Conservation (phyloP, 1,284 basidiomycete species). For the Cutaneotrichosporon curvatum region DNA sequence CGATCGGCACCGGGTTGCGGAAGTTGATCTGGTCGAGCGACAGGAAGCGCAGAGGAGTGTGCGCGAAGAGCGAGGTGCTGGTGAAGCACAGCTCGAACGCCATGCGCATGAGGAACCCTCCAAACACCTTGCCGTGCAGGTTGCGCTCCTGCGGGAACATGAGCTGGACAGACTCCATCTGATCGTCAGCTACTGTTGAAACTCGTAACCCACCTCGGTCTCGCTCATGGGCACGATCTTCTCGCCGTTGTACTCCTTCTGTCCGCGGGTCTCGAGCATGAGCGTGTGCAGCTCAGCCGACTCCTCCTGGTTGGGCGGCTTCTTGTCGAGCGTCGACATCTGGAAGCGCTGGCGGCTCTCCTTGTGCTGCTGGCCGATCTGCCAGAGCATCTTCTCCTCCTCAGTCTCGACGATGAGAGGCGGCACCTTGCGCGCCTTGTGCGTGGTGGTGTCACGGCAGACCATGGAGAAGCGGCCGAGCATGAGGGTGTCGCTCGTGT, state of each 20-base stretch:
- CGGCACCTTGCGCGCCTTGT: conserved; percentile 60
- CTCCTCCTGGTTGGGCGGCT: conserved; percentile 65
- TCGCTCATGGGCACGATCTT: conserved; percentile 39
- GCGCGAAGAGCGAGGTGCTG: conserved; percentile 64
- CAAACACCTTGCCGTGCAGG: conserved; percentile 73
- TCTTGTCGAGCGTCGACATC: conserved; percentile 57
- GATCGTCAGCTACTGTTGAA: not conserved
- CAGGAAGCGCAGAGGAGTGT: conserved; percentile 61
- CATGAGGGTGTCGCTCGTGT: conserved; percentile 51
- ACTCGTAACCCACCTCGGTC: conserved; percentile 28
- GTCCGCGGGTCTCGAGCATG: conserved; percentile 52
- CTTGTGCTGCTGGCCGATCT: conserved; percentile 62
- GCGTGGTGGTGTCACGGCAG: conserved; percentile 62
- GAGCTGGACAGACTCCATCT: conserved; percentile 42
- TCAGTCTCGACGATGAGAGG: conserved; percentile 55
- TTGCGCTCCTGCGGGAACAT: conserved; percentile 84
- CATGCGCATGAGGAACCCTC: conserved; percentile 59
- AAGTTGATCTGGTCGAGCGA: conserved; percentile 73
- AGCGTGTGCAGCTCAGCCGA: conserved; percentile 61
- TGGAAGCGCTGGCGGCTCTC: conserved; percentile 53
- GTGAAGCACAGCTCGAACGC: conserved; percentile 65
- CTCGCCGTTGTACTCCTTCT: conserved; percentile 26
- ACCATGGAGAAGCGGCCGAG: conserved; percentile 71
- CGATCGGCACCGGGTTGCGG: conserved; percentile 70
- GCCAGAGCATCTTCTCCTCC: conserved; percentile 59